Evolutionary conservation across 768 basidiomycete genomes (phyloP).

Genomic region (Boletus patriciae): DNA sequence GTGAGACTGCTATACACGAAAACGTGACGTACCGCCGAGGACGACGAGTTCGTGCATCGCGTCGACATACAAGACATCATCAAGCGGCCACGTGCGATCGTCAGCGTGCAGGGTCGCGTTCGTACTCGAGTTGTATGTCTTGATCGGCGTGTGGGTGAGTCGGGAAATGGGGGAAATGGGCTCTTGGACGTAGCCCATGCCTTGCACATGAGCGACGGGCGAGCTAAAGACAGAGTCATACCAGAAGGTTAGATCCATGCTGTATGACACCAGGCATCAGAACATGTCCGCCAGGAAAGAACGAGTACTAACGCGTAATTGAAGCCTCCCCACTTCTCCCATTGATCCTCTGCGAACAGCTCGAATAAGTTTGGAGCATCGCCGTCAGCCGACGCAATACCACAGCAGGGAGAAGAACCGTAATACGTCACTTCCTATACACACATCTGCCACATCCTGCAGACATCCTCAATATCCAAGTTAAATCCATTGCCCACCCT

Average conservation of each 20-base stretch:
- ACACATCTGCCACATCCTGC: conserved; percentile 78
- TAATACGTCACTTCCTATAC: conserved; percentile 65
- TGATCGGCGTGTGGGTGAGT: conserved; percentile 72
- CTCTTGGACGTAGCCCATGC: conserved; percentile 81
- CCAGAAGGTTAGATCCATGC: conserved; percentile 28
- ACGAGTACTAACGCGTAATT: conserved; percentile 65
- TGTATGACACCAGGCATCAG: conserved; percentile 3
- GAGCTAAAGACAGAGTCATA: conserved; percentile 82
- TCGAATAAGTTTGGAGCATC: conserved; percentile 77
- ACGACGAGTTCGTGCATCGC: conserved; percentile 92
- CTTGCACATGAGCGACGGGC: conserved; percentile 67
- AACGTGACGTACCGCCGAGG: conserved; percentile 57
- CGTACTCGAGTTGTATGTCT: conserved; percentile 73
- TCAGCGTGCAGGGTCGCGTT: conserved; percentile 79
- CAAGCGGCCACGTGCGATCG: conserved; percentile 66
- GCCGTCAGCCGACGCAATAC: conserved; percentile 58
- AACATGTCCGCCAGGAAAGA: not conserved
- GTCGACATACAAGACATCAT: conserved; percentile 78
- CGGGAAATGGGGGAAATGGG: conserved; percentile 79
- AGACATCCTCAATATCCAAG: conserved; percentile 66
- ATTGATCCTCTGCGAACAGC: conserved; percentile 87
- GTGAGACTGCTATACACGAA: too few species aligned
- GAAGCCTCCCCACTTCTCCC: conserved; percentile 94
- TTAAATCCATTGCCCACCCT: conserved; percentile 59
- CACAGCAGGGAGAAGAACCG: not conserved